Conservation (phyloP, 331 rosid species). For the Malus hybrid region DNA sequence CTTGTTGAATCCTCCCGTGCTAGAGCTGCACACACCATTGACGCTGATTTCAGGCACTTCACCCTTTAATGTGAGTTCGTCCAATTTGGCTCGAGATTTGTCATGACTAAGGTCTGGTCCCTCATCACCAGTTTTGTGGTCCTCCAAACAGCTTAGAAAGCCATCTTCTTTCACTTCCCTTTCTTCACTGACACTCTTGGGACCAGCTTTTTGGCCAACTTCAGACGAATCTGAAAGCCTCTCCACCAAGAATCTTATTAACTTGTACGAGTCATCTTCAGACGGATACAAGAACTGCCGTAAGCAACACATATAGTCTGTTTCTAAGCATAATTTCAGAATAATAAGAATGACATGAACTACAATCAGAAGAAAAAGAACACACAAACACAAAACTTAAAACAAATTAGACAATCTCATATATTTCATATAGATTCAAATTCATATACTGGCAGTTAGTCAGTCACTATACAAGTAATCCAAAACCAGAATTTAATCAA, state of each 20-base stretch:
- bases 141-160: slow-evolving; percentile 17
- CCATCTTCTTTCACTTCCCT: slow-evolving; percentile 18
- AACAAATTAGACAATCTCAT: neutral
- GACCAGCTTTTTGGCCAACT: slow-evolving; percentile 21
- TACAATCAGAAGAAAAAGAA: slow-evolving; percentile 6
- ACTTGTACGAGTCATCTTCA: slow-evolving; percentile 47
- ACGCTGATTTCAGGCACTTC: slow-evolving; percentile 18
- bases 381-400: neutral
- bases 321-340: slow-evolving; percentile 39
- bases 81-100: slow-evolving; percentile 19
- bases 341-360: slow-evolving; percentile 21
- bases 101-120: slow-evolving; percentile 17
- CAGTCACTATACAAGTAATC: no score
- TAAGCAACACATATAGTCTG: slow-evolving; percentile 51
- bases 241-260: slow-evolving; percentile 47
- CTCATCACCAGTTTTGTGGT: slow-evolving; percentile 3
- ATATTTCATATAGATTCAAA: neutral
- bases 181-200: neutral
- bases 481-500: neutral
- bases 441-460: neutral
- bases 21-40: neutral
- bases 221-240: slow-evolving; percentile 40
- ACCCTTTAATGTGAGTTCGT: slow-evolving; percentile 30
- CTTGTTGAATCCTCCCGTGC: no score
- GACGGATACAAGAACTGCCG: slow-evolving; percentile 65